These are phyloP conservation scores for Peronospora farinosa DNA, from an alignment of 352 stramenopile species.

Conservation along the genomic window DNA sequence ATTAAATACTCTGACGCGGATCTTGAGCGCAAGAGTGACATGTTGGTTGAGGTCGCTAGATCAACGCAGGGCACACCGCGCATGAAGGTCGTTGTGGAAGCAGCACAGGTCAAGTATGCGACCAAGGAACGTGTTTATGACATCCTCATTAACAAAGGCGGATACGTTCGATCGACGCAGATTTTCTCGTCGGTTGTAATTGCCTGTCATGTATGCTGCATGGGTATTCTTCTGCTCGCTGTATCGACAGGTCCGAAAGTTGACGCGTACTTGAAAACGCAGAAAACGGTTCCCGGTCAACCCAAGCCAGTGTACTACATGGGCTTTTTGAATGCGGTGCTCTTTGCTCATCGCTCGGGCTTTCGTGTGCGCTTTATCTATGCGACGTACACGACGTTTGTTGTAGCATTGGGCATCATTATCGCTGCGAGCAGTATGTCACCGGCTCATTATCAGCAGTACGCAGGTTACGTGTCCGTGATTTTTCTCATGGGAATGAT, in stretches of 20 bases:
- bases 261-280: slow-evolving; percentile 18
- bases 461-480: slow-evolving; percentile 56
- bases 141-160: slow-evolving; percentile 62
- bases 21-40: slow-evolving; percentile 15
- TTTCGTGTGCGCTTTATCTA: slow-evolving; percentile 81
- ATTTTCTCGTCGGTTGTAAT: slow-evolving; percentile 72
- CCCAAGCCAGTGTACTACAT: slow-evolving; percentile 79
- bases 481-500: slow-evolving; percentile 79
- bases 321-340: slow-evolving; percentile 73
- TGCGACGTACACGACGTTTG: slow-evolving; percentile 61
- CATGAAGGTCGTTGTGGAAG: slow-evolving; percentile 45
- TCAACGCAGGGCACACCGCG: slow-evolving; percentile 18
- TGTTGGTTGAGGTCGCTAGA: slow-evolving; percentile 6
- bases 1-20: slow-evolving; percentile 11
- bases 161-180: slow-evolving; percentile 75
- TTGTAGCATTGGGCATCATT: slow-evolving; percentile 57
- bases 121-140: slow-evolving; percentile 48
- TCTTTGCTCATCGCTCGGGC: slow-evolving; percentile 69
- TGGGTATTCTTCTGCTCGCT: slow-evolving; percentile 62
- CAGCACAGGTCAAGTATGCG: slow-evolving; percentile 38
- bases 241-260: slow-evolving; percentile 44
- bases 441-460: slow-evolving; percentile 60
- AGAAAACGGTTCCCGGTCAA: slow-evolving; percentile 28
- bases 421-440: slow-evolving; percentile 49
- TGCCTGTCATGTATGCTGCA: slow-evolving; percentile 58